Evolutionary conservation across 176 grass and related monocot genomes (phyloP), one percentile per base, ranked within the genome.

Genomic region (Tuctoria greenei): DNA sequence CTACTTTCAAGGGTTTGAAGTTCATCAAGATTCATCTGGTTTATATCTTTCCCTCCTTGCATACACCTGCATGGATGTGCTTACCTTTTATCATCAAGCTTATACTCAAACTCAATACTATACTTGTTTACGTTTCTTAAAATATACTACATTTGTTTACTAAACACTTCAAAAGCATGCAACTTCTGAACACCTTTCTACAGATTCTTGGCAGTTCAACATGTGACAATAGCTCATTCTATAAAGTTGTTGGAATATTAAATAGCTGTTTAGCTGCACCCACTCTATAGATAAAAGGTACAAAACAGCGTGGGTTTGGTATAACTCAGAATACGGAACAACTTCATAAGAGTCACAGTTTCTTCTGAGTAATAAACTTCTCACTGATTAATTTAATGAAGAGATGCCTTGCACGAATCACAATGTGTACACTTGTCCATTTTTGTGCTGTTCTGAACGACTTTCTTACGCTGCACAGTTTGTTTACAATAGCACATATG

Each of bases 1-100:
- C 83, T 91, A 50, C 44, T 88, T 84, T 99, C 95, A 34, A 99
- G 65, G 75, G 67, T 25, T 84, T 90, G 89, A 65, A 99, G 67
- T 77, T 99, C 85, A 58, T 82, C 41, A 46, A 99, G 75, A 73
- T 79, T 92, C 87, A 99, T 87, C 56, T 86, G 70, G 25, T 69
- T 75, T 76, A 51, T 43, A 46, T 60, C 54, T 59, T 34, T 79
- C 18, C 61, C 79, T 82, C 91, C 91, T 78, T 84, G 72, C 76
- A 90, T 86, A 69, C 86, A 86, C 79, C 91, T 95, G 66, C 71
- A 83, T 73, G 67, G n/a, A 73, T 73, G 31, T 54, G 10, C 18
- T 67, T 61, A 25, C 34, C 7, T 72, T 57, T 70, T 65, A 44
- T 16, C 45, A 74, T 71, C 60, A 45, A 31, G 11, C 41, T 58